Conservation (phyloP, 345 rosid species). For the Gossypium stocksii region DNA sequence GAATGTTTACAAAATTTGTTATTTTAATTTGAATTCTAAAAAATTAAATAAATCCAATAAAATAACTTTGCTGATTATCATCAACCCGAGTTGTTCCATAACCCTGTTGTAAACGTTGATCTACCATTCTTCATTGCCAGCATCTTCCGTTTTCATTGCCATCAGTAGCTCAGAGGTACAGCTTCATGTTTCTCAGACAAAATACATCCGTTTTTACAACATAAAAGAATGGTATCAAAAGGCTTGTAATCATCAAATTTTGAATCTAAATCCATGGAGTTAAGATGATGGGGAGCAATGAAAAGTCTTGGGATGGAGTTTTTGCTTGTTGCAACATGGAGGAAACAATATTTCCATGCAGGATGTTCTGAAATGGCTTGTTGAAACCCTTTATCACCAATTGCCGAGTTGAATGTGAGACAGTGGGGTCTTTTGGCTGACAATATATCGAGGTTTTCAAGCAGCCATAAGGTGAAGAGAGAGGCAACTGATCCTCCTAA, state of each 20-base stretch:
- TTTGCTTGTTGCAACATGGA: not conserved
- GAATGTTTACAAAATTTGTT: too few species aligned
- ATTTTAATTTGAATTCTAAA: too few species aligned
- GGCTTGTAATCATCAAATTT: not conserved
- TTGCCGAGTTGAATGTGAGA: constrained; percentile 60
- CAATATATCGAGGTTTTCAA: constrained; percentile 25
- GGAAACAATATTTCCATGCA: constrained; percentile 4
- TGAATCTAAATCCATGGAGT: not conserved
- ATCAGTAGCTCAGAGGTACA: not conserved
- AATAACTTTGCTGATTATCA: not conserved
- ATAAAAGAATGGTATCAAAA: constrained; percentile 6
- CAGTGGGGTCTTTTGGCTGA: constrained; percentile 39
- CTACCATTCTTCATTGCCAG: not conserved
- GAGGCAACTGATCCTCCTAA: constrained; percentile 70
- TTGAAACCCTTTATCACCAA: constrained; percentile 10
- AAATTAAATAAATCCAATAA: too few species aligned
- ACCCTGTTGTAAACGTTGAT: not conserved
- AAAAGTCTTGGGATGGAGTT: constrained; percentile 7
- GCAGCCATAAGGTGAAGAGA: constrained; percentile 62
- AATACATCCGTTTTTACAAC: constrained; percentile 21
- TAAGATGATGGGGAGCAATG: not conserved
- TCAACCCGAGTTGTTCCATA: not conserved
- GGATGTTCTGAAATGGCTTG: constrained; percentile 8
- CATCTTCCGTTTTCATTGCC: not conserved
- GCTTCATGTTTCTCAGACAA: constrained; percentile 48